Conservation (phyloP, 2,329 filamentous ascomycete genomes). For the Ilyonectria robusta region DNA sequence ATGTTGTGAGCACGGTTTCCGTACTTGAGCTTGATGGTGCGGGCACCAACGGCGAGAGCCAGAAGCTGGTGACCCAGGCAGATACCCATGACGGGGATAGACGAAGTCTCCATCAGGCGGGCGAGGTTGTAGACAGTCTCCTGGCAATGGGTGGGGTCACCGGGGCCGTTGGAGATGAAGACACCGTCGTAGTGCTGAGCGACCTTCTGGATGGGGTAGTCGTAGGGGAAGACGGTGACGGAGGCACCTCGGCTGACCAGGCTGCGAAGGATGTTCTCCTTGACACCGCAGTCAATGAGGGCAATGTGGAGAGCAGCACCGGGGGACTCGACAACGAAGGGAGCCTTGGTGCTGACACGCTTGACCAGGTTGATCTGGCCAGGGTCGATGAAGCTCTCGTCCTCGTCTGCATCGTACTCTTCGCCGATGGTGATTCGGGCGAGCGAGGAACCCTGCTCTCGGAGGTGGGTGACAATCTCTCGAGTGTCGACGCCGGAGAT, state of each 20-base stretch:
- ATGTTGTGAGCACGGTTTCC: constrained; percentile 99
- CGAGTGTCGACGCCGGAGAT: constrained; percentile 98
- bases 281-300: constrained; percentile 97
- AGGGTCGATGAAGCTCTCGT: constrained; percentile 95
- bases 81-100: constrained; percentile 96
- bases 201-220: constrained; percentile 98
- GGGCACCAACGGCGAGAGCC: constrained; percentile 87
- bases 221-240: constrained; percentile 94
- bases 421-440: constrained; percentile 95
- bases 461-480: constrained; percentile 94
- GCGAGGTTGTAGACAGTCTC: constrained; percentile 93
- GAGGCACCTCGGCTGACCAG: constrained; percentile 92
- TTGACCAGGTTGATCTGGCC: constrained; percentile 97
- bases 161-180: constrained; percentile 99
- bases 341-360: constrained; percentile 97
- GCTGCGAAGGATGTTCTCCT: constrained; percentile 99
- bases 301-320: constrained; percentile 91
- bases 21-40: constrained; percentile 97
- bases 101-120: constrained; percentile 91
- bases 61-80: constrained; percentile 96
- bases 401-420: constrained; percentile 98
- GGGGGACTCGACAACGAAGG: constrained; percentile 92
- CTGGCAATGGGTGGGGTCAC: constrained; percentile 97
- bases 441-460: constrained; percentile 96
- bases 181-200: constrained; percentile 98